These are phyloP conservation scores for Gardenia jasminoides DNA, from an alignment of 257 asterid species.

Conservation along the genomic window DNA sequence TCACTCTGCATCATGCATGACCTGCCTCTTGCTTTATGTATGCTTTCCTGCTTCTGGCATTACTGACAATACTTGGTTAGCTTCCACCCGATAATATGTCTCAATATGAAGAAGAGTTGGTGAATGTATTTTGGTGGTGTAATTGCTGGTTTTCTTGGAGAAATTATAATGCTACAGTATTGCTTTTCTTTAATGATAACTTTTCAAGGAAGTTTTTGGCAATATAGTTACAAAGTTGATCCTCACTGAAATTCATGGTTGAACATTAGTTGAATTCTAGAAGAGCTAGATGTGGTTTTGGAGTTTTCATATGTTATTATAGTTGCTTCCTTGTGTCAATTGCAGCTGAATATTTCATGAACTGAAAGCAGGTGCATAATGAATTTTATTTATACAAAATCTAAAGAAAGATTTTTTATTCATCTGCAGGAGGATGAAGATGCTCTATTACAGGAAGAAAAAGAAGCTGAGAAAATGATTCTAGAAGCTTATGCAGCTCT, in stretches of 20 bases:
- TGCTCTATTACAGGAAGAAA: constrained; percentile 77
- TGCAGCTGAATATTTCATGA: background rate
- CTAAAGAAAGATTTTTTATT: background rate
- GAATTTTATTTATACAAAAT: background rate
- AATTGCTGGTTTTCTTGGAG: background rate
- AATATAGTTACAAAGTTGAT: background rate
- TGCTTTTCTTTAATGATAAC: background rate
- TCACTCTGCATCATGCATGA: background rate
- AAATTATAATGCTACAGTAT: background rate
- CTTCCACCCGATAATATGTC: background rate
- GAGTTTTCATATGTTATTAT: background rate
- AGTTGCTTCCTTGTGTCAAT: background rate
- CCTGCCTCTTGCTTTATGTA: background rate
- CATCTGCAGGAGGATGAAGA: constrained; percentile 79
- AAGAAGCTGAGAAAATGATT: constrained; percentile 96
- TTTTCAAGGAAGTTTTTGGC: background rate
- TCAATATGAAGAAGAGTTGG: background rate
- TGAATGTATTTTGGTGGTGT: background rate
- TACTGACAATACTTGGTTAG: background rate
- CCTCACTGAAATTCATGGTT: background rate
- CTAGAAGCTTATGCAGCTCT: constrained; percentile 97
- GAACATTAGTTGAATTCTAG: background rate
- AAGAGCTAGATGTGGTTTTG: background rate
- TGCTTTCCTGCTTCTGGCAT: background rate
- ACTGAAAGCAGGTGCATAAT: constrained; percentile 3